Conservation (phyloP, 2,329 filamentous ascomycete genomes). For the Zymoseptoria pseudotritici region DNA sequence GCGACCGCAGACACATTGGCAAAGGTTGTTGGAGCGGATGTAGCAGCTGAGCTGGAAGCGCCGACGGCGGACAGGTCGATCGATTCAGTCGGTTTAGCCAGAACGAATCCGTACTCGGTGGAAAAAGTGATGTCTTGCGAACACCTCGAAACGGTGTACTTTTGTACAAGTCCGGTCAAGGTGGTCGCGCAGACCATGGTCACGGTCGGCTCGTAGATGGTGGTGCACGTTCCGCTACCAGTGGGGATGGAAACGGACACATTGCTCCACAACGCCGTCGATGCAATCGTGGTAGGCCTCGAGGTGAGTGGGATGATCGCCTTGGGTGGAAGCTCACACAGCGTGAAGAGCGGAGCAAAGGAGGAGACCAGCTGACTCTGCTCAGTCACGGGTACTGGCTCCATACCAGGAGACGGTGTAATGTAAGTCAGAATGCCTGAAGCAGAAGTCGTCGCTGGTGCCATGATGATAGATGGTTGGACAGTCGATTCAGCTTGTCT, state of each 20-base stretch:
- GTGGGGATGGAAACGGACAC: slow-evolving; percentile 28
- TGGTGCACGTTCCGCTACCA: slow-evolving; percentile 33
- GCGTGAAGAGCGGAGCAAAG: slow-evolving; percentile 36
- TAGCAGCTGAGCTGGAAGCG: slow-evolving; percentile 8
- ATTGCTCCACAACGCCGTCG: slow-evolving; percentile 32
- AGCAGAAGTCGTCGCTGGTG: slow-evolving; percentile 13
- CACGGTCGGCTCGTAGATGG: slow-evolving; percentile 33
- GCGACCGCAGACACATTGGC: slow-evolving; percentile 4
- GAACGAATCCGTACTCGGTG: slow-evolving; percentile 36
- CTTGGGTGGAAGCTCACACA: slow-evolving; percentile 35
- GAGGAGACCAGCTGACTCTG: slow-evolving; percentile 39
- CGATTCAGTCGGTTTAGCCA: slow-evolving; percentile 31
- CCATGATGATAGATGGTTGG: slow-evolving; percentile 9
- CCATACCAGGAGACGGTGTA: slow-evolving; percentile 38
- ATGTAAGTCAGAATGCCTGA: slow-evolving; percentile 31
- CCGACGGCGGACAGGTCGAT: slow-evolving; percentile 9
- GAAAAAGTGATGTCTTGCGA: slow-evolving; percentile 41
- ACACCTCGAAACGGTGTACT: slow-evolving; percentile 36
- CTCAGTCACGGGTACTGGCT: slow-evolving; percentile 33
- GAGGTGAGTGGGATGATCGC: slow-evolving; percentile 26
- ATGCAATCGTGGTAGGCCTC: slow-evolving; percentile 19
- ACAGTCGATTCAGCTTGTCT: slow-evolving; percentile 19
- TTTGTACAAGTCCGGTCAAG: slow-evolving; percentile 35
- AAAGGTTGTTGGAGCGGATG: slow-evolving; percentile 1
- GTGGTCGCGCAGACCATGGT: slow-evolving; percentile 40